Conservation (phyloP, 2,329 filamentous ascomycete species). For the Domatiomyces globalis region DNA sequence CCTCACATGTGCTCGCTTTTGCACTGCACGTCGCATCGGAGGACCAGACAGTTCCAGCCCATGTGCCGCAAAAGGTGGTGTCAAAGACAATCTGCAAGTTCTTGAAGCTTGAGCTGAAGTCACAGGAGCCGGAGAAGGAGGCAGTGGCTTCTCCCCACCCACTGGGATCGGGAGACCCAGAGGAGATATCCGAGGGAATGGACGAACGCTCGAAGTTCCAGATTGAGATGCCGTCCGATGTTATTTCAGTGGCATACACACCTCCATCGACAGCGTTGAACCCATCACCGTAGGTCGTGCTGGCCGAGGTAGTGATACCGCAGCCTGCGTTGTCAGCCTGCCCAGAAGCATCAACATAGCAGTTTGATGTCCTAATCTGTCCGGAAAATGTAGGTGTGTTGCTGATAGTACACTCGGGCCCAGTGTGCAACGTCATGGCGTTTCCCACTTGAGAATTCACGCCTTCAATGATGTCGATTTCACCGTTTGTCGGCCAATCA, state of each 20-base stretch:
- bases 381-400: slow-evolving; percentile 32
- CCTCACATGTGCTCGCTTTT: slow-evolving; percentile 51
- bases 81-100: slow-evolving; percentile 66
- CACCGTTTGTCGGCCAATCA: slow-evolving; percentile 56
- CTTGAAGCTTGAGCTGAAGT: slow-evolving; percentile 56
- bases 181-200: slow-evolving; percentile 50
- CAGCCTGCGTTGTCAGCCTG: slow-evolving; percentile 45
- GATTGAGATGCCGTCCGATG: slow-evolving; percentile 52
- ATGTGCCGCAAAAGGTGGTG: slow-evolving; percentile 75
- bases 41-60: slow-evolving; percentile 61
- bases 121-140: slow-evolving; percentile 54
- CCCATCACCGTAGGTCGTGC: slow-evolving; percentile 47
- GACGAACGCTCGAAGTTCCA: slow-evolving; percentile 66
- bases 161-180: slow-evolving; percentile 47
- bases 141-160: slow-evolving; percentile 57
- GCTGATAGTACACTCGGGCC: slow-evolving; percentile 43
- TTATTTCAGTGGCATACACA: slow-evolving; percentile 67
- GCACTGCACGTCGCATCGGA: slow-evolving; percentile 43
- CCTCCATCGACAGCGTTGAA: slow-evolving; percentile 60
- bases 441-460: slow-evolving; percentile 50
- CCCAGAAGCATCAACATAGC: slow-evolving; percentile 36
- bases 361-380: slow-evolving; percentile 40
- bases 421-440: slow-evolving; percentile 55
- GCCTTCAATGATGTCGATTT: slow-evolving; percentile 71
- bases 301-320: slow-evolving; percentile 37